Conservation (phyloP, 2,329 filamentous ascomycete genomes). For the Sordariomycetes sp. region DNA sequence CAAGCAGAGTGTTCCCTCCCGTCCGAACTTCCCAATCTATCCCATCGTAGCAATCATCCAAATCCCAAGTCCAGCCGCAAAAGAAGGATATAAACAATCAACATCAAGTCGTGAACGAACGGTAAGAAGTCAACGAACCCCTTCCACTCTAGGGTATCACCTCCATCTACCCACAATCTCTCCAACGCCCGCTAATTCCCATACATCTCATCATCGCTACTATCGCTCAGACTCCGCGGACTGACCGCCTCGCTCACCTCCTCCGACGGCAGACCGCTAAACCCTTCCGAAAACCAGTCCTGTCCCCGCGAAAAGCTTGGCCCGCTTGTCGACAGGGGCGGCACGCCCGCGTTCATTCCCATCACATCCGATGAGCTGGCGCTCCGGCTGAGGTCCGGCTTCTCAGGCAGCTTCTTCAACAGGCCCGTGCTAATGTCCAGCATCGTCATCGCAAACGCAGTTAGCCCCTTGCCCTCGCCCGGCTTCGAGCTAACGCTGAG, state of each 20-base stretch:
- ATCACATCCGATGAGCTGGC: slow-evolving; percentile 38
- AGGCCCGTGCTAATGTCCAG: slow-evolving; percentile 61
- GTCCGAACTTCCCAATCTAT: background rate
- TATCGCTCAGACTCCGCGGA: slow-evolving; percentile 36
- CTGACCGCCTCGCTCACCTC: slow-evolving; percentile 42
- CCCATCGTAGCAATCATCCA: background rate
- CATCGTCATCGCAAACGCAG: slow-evolving; percentile 67
- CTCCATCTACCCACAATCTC: background rate
- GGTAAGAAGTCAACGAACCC: background rate
- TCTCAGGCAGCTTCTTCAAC: slow-evolving; percentile 59
- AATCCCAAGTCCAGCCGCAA: background rate
- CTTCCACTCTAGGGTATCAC: background rate
- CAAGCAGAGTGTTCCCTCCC: background rate
- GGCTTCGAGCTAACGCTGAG: slow-evolving; percentile 75
- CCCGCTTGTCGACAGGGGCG: slow-evolving; percentile 5
- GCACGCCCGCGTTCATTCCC: slow-evolving; percentile 18
- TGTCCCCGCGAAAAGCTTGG: slow-evolving; percentile 8
- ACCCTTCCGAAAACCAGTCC: slow-evolving; percentile 16
- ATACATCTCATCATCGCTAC: slow-evolving; percentile 47
- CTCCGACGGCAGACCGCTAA: slow-evolving; percentile 32
- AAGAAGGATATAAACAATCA: background rate
- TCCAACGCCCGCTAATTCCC: slow-evolving; percentile 17
- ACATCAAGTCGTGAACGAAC: background rate
- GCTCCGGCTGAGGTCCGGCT: slow-evolving; percentile 52
- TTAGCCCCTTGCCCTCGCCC: slow-evolving; percentile 44